Conservation (phyloP, 106 monocot genomes). For the Ottelia alismoides region DNA sequence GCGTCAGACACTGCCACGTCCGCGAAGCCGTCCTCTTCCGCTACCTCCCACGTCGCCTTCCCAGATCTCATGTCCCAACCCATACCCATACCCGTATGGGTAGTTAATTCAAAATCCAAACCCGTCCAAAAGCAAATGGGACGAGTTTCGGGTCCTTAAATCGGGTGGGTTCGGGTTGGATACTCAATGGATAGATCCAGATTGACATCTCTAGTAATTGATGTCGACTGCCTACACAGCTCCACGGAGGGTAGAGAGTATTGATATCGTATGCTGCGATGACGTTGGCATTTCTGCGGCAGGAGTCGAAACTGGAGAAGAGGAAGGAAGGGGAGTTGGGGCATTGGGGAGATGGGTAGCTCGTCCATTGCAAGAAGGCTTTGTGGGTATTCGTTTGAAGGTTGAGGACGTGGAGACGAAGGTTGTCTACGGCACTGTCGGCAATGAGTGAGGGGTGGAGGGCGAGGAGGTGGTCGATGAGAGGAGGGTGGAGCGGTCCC, state of each 20-base stretch:
- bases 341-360: constrained; percentile 6
- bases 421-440: constrained; percentile 46
- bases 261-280: constrained; percentile 45
- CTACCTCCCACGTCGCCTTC: constrained; percentile 25
- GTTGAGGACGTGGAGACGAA: constrained; percentile 36
- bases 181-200: constrained; percentile 41
- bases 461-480: constrained; percentile 45
- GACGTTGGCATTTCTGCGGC: constrained; percentile 44
- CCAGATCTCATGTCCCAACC: constrained; percentile 48
- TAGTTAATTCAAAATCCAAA: no score
- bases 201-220: constrained; percentile 40
- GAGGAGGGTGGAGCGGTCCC: constrained; percentile 36
- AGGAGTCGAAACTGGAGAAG: constrained; percentile 58
- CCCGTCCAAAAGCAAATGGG: constrained; percentile 52
- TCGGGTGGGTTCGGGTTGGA: constrained; percentile 25
- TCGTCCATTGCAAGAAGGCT: constrained; percentile 34
- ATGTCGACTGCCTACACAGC: constrained; percentile 41
- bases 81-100: constrained; percentile 28
- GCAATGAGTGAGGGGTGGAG: constrained; percentile 20
- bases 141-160: constrained; percentile 54
- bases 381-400: constrained; percentile 5
- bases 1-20: constrained; percentile 41
- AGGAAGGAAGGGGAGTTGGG: constrained; percentile 23
- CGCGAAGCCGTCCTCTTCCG: constrained; percentile 58
- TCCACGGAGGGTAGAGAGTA: constrained; percentile 23